Evolutionary conservation across 1,139 yeast genomes (phyloP).

Genomic region (Zygoascus meyerae): DNA sequence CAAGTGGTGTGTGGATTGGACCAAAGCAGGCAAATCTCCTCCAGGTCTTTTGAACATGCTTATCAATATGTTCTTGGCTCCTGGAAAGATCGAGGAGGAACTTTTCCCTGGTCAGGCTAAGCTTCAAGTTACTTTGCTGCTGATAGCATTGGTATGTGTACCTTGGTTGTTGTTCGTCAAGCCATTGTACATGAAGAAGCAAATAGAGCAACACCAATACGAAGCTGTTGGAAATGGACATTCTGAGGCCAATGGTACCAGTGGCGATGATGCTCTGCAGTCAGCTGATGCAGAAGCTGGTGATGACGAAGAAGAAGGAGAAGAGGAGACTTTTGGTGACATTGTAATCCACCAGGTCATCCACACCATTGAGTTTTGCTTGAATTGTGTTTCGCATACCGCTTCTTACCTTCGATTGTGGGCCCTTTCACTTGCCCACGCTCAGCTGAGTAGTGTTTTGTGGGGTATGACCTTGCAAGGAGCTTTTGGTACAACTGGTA

Average conservation of each 20-base stretch:
- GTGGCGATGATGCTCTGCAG: conserved; percentile 14
- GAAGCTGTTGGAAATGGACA: conserved; percentile 26
- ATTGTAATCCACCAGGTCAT: conserved; percentile 96
- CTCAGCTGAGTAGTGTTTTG: conserved; percentile 86
- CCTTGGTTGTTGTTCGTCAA: conserved; percentile 90
- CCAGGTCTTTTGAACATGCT: conserved; percentile 94
- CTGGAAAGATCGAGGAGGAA: conserved; percentile 80
- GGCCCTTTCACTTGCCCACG: conserved; percentile 97
- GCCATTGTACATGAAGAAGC: conserved; percentile 65
- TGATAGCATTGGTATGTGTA: conserved; percentile 80
- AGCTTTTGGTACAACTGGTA: conserved; percentile 73
- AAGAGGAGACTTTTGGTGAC: conserved; percentile 72
- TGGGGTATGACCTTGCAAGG: conserved; percentile 94
- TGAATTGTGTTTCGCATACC: conserved; percentile 95
- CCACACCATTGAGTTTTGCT: conserved; percentile 96
- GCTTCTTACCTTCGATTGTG: conserved; percentile 94
- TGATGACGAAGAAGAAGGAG: conserved; percentile 29
- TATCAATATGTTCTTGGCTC: conserved; percentile 91
- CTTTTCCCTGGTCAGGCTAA: conserved; percentile 78
- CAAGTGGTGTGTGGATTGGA: conserved; percentile 96
- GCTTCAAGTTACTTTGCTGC: conserved; percentile 67
- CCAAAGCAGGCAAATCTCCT: conserved; percentile 64
- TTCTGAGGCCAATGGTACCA: conserved; percentile 21
- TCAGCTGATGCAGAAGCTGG: conserved; percentile 30
- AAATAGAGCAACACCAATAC: conserved; percentile 34